phyloP scores from a whole-genome alignment of 2,329 filamentous ascomycete genomes.

The Paecilomyces fulvus region DNA sequence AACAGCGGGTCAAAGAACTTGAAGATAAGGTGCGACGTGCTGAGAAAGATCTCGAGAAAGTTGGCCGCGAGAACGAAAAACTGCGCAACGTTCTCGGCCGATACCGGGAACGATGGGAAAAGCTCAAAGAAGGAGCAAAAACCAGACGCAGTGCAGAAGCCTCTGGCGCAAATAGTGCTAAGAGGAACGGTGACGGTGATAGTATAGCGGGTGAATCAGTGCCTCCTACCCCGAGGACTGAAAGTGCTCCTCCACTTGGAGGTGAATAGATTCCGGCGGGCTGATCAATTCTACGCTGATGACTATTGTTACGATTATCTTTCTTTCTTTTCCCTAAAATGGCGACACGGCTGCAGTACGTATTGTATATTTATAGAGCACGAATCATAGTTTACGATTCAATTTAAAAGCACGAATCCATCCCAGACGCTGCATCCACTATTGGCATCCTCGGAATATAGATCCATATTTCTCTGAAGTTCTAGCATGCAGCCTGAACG shows the following conservation, averaged over 20 bases:
- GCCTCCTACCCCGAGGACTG: not conserved
- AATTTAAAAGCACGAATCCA: not conserved
- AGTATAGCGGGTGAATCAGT: not conserved
- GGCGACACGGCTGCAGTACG: not conserved
- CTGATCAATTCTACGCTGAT: not conserved
- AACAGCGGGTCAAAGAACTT: slow-evolving; percentile 54
- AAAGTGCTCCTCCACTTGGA: not conserved
- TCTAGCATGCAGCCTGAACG: not conserved
- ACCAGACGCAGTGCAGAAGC: slow-evolving; percentile 17
- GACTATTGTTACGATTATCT: not conserved
- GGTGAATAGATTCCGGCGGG: not conserved
- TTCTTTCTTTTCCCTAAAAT: not conserved
- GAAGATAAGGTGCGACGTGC: slow-evolving; percentile 56
- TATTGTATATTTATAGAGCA: not conserved
- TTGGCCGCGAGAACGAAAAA: slow-evolving; percentile 55
- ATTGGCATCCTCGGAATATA: too few relatives aligned
- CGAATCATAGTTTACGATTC: not conserved
- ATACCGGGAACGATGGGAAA: slow-evolving; percentile 60
- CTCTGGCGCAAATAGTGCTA: not conserved
- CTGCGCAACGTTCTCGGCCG: slow-evolving; percentile 45
- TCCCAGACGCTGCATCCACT: not conserved
- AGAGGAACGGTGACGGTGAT: not conserved
- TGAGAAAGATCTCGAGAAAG: slow-evolving; percentile 53
- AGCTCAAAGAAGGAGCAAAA: slow-evolving; percentile 56
- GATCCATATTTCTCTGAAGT: not conserved